These are phyloP conservation scores for Hypoxylon lienhwacheense DNA, from an alignment of 495 filamentous ascomycete species.

Conservation along the genomic window DNA sequence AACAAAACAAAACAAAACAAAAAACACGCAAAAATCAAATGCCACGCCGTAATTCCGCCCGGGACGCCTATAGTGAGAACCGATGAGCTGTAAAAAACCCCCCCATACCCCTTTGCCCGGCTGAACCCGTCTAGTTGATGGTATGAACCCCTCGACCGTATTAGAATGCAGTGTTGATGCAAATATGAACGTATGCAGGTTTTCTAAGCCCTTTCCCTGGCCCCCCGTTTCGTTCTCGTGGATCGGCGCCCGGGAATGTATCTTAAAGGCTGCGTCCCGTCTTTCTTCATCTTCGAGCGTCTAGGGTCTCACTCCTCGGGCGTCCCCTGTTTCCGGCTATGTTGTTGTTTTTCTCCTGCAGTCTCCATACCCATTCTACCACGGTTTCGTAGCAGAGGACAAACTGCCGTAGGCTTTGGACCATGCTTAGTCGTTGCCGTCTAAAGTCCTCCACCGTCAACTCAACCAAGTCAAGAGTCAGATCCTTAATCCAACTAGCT, in stretches of 20 bases:
- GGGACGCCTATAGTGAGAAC: constrained; percentile 24
- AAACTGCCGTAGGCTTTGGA: constrained; percentile 91
- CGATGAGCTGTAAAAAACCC: too few species aligned
- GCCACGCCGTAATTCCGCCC: constrained; percentile 21
- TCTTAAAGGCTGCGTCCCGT: too few species aligned
- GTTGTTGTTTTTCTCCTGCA: constrained; percentile 43
- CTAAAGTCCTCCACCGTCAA: constrained; percentile 89
- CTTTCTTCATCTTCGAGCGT: constrained; percentile 22
- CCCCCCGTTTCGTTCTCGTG: not conserved
- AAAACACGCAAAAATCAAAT: too few species aligned
- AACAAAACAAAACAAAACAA: too few species aligned
- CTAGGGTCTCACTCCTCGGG: constrained; percentile 36
- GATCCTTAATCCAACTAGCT: constrained; percentile 49
- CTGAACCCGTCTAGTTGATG: constrained; percentile 25
- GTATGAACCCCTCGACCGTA: constrained; percentile 22
- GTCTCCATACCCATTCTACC: constrained; percentile 74
- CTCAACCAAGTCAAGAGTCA: constrained; percentile 74
- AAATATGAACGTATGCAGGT: constrained; percentile 30
- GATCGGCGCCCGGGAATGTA: too few species aligned
- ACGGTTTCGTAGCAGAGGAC: constrained; percentile 96
- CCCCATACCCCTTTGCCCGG: constrained; percentile 10
- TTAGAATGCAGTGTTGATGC: constrained; percentile 29
- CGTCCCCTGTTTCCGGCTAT: constrained; percentile 45
- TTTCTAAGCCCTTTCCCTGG: constrained; percentile 10
- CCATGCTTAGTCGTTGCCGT: constrained; percentile 89